These are phyloP conservation scores for Paraphaeosphaeria sporulosa DNA, from an alignment of 2,329 filamentous ascomycete species.

Conservation along the genomic window DNA sequence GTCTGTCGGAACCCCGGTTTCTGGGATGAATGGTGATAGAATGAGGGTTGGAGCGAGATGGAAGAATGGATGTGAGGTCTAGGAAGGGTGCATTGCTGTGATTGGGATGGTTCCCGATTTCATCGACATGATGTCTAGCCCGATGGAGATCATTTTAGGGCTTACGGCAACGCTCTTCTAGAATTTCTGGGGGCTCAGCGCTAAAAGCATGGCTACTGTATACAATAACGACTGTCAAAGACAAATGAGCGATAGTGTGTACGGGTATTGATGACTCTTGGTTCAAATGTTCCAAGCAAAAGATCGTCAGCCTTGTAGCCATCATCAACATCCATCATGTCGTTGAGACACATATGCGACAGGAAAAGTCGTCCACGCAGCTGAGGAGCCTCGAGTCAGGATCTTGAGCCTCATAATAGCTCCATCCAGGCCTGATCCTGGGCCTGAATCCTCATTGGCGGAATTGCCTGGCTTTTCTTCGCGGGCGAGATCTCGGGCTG, in stretches of 20 bases:
- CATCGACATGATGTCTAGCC: neutral
- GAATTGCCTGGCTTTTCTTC: constrained; percentile 8
- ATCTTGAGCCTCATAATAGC: neutral
- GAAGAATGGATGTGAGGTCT: neutral
- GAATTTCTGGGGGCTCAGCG: neutral
- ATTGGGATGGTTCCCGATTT: neutral
- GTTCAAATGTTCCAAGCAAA: neutral
- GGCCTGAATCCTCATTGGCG: constrained; percentile 16
- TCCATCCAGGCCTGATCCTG: constrained; percentile 5
- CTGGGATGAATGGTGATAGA: neutral
- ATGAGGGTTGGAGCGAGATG: neutral
- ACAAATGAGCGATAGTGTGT: neutral
- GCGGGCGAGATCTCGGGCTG: constrained; percentile 22
- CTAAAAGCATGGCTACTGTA: neutral
- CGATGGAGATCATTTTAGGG: neutral
- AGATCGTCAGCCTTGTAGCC: neutral
- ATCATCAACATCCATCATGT: neutral
- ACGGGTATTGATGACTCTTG: neutral
- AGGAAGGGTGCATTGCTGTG: neutral
- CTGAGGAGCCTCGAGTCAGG: neutral
- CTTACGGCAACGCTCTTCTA: neutral
- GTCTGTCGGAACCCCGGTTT: neutral
- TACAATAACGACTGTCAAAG: neutral
- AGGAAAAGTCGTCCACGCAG: neutral
- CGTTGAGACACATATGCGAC: neutral